These are phyloP conservation scores for Nasturtium officinale DNA, from an alignment of 345 rosid genomes.

Conservation along the genomic window DNA sequence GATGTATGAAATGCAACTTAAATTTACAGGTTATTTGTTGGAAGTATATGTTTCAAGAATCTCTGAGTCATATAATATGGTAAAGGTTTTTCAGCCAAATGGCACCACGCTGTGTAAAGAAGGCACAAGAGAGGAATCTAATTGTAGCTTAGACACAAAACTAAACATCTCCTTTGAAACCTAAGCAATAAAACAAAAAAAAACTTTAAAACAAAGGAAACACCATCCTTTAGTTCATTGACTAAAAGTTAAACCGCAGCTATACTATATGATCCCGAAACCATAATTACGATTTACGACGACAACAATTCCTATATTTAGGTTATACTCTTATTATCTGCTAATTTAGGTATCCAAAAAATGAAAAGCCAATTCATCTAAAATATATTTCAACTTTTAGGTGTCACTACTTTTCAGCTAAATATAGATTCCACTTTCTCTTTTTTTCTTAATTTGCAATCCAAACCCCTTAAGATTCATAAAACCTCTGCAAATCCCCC, in stretches of 20 bases:
- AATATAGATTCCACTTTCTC: neutral
- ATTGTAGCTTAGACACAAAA: slow-evolving; percentile 23
- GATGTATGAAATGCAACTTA: neutral
- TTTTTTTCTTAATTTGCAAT: slow-evolving; percentile 6
- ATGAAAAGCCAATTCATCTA: neutral
- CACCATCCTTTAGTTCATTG: neutral
- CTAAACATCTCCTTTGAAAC: slow-evolving; percentile 6
- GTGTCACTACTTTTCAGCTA: neutral
- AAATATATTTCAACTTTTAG: neutral
- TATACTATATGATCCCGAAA: neutral
- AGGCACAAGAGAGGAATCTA: neutral
- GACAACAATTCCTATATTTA: slow-evolving; percentile 6
- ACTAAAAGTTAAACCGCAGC: neutral
- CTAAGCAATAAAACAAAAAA: slow-evolving; percentile 12
- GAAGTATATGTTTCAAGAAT: neutral
- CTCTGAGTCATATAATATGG: neutral
- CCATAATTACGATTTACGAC: neutral
- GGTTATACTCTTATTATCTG: neutral
- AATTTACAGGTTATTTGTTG: neutral
- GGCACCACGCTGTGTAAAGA: neutral
- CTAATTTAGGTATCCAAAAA: slow-evolving; percentile 1
- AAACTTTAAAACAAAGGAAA: slow-evolving; percentile 1
- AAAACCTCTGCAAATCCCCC: neutral
- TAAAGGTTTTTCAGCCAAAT: neutral
- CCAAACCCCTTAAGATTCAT: slow-evolving; percentile 27